phyloP scores from a whole-genome alignment of 352 stramenopile species.

The Pythium aristosporum region DNA sequence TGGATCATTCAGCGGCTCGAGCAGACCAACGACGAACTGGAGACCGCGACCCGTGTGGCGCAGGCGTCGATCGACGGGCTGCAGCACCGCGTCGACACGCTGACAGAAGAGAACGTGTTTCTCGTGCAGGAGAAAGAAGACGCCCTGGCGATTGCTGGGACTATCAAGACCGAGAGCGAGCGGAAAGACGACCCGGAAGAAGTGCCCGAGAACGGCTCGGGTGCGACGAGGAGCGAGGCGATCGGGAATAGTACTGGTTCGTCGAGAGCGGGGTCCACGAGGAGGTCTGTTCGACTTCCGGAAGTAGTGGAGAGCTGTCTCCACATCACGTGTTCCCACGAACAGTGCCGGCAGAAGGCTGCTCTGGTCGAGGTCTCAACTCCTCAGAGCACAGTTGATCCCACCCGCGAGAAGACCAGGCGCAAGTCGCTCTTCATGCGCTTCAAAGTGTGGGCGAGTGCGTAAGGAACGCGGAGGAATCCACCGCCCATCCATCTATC shows the following conservation, averaged over 20 bases:
- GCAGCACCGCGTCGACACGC: slow-evolving; percentile 49
- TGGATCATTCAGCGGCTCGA: slow-evolving; percentile 65
- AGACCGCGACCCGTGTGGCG: slow-evolving; percentile 56
- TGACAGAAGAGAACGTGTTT: slow-evolving; percentile 72
- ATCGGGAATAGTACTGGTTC: neutral
- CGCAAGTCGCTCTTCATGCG: slow-evolving; percentile 10
- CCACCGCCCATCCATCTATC: slow-evolving; percentile 7
- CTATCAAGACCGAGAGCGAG: neutral
- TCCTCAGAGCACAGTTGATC: neutral
- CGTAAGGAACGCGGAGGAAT: neutral
- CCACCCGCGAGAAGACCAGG: neutral
- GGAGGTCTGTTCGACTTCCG: slow-evolving; percentile 34
- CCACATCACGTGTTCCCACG: slow-evolving; percentile 61
- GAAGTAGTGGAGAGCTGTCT: slow-evolving; percentile 73
- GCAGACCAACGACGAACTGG: slow-evolving; percentile 70
- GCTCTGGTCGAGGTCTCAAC: neutral
- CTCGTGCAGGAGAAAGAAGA: slow-evolving; percentile 69
- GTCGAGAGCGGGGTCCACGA: slow-evolving; percentile 2
- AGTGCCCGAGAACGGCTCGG: neutral
- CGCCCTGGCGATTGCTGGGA: slow-evolving; percentile 4
- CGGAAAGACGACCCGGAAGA: neutral
- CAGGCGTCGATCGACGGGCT: slow-evolving; percentile 63
- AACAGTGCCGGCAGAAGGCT: slow-evolving; percentile 22
- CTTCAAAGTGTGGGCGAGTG: neutral
- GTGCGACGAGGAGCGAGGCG: slow-evolving; percentile 5